Evolutionary conservation across 2,329 filamentous ascomycete species (phyloP).

Genomic region (Fusarium austroafricanum): DNA sequence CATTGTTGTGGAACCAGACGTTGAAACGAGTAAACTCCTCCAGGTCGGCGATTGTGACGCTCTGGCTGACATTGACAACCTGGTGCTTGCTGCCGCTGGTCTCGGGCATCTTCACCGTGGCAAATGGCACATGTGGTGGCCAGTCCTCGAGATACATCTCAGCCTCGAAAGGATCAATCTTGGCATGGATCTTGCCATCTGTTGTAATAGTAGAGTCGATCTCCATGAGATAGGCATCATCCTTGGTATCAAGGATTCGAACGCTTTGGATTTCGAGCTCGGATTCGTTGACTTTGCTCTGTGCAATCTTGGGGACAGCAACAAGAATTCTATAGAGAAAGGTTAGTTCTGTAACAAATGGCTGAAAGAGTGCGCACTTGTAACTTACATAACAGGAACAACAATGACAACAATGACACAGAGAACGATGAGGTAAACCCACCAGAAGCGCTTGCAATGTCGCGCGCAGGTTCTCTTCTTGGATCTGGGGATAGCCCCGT

Average conservation of each 20-base stretch:
- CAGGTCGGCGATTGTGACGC: slow-evolving; percentile 59
- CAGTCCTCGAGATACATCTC: slow-evolving; percentile 66
- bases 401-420: slow-evolving; percentile 64
- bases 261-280: slow-evolving; percentile 64
- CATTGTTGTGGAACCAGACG: slow-evolving; percentile 62
- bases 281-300: slow-evolving; percentile 66
- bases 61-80: slow-evolving; percentile 64
- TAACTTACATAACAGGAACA: slow-evolving; percentile 69
- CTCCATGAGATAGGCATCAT: slow-evolving; percentile 60
- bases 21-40: slow-evolving; percentile 67
- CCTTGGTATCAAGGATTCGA: slow-evolving; percentile 59
- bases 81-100: slow-evolving; percentile 62
- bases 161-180: slow-evolving; percentile 62
- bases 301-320: slow-evolving; percentile 66
- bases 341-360: slow-evolving; percentile 15
- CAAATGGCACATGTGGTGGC: slow-evolving; percentile 60
- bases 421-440: slow-evolving; percentile 66
- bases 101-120: slow-evolving; percentile 63
- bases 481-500: slow-evolving; percentile 40
- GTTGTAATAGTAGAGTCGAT: slow-evolving; percentile 68
- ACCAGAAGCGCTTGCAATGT: slow-evolving; percentile 70
- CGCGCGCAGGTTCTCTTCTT: slow-evolving; percentile 56
- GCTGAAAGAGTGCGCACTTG: neutral
- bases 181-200: slow-evolving; percentile 63
- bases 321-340: slow-evolving; percentile 62